Evolutionary conservation across 257 asterid genomes (phyloP).

Genomic region (Salvia rosmarinus): DNA sequence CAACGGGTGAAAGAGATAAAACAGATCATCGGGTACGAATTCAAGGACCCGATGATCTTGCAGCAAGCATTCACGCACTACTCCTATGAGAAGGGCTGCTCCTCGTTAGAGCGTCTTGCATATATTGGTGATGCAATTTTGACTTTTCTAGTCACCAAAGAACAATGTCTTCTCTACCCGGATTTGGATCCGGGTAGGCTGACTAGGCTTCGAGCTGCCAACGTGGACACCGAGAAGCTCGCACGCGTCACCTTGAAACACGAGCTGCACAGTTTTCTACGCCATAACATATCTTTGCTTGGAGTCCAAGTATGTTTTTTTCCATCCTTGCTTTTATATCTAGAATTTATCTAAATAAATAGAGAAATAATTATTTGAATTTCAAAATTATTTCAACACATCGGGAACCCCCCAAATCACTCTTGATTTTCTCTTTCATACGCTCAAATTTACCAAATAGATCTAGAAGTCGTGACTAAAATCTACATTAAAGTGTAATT

Average conservation of each 20-base stretch:
- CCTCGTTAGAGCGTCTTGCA: slow-evolving; percentile 46
- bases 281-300: slow-evolving; percentile 44
- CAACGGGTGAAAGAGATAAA: neutral
- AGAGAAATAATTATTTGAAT: neutral
- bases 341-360: neutral
- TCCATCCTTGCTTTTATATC: neutral
- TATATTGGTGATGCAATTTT: slow-evolving; percentile 52
- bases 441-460: neutral
- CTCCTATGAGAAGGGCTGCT: slow-evolving; percentile 23
- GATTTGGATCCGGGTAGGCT: slow-evolving; percentile 43
- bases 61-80: slow-evolving; percentile 51
- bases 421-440: neutral
- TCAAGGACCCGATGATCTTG: slow-evolving; percentile 34
- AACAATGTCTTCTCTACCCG: slow-evolving; percentile 37
- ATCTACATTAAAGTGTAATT: neutral
- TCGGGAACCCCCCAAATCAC: neutral
- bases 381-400: neutral
- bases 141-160: slow-evolving; percentile 28
- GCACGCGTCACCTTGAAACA: slow-evolving; percentile 50
- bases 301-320: slow-evolving; percentile 39
- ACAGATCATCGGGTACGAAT: slow-evolving; percentile 42
- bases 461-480: neutral
- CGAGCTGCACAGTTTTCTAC: slow-evolving; percentile 38
- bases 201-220: slow-evolving; percentile 54
- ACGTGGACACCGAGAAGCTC: slow-evolving; percentile 67